These are phyloP conservation scores for Clonostachys sp. DNA, from an alignment of 2,329 filamentous ascomycete genomes.

Conservation along the genomic window DNA sequence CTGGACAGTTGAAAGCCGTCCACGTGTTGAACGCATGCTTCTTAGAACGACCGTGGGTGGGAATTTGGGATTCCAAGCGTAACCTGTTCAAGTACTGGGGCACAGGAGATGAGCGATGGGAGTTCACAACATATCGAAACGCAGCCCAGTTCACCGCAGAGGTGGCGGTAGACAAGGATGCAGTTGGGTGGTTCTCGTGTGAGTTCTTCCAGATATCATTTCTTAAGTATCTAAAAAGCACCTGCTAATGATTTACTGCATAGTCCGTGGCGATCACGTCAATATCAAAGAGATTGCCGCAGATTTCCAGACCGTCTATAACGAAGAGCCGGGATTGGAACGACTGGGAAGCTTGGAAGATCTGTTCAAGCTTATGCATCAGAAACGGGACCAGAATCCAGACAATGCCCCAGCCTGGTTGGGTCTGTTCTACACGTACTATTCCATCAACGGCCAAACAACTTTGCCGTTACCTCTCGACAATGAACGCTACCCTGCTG, in stretches of 20 bases:
- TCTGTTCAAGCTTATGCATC: not conserved
- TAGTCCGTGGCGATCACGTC: not conserved
- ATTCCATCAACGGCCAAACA: not conserved
- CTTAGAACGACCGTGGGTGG: constrained; percentile 21
- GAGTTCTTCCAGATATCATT: not conserved
- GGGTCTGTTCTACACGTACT: not conserved
- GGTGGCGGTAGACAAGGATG: not conserved
- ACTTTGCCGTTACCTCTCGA: too few species aligned
- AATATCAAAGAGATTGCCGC: not conserved
- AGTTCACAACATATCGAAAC: constrained; percentile 27
- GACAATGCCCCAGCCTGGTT: not conserved
- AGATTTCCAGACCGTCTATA: not conserved
- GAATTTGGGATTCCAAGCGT: constrained; percentile 10
- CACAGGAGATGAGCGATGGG: constrained; percentile 25
- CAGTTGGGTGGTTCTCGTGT: not conserved
- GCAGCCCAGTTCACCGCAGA: constrained; percentile 23
- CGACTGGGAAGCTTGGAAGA: not conserved
- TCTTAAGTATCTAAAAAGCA: not conserved
- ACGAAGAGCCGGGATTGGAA: not conserved
- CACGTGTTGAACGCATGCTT: constrained; percentile 32
- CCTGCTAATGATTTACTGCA: not conserved
- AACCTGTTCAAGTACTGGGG: constrained; percentile 25
- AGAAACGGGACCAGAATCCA: not conserved
- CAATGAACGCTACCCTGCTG: too few species aligned
- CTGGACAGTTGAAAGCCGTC: constrained; percentile 20